These are phyloP conservation scores for Cyberlindnera amylophila DNA, from an alignment of 805 yeast species.

Conservation along the genomic window DNA sequence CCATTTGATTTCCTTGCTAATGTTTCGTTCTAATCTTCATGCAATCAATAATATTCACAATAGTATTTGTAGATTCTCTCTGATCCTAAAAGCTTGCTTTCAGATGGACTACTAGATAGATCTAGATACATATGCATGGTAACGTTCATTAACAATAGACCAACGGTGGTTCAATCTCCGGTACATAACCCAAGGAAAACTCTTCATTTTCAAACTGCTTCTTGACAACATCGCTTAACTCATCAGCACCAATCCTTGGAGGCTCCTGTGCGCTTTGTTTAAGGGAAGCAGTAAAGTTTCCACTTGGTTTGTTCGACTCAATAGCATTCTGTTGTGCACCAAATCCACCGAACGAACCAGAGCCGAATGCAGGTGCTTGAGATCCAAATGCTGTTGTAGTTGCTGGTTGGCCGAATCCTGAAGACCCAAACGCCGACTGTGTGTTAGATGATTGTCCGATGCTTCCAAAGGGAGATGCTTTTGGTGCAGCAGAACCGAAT, in stretches of 20 bases:
- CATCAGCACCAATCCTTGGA: slow-evolving; percentile 30
- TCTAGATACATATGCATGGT: no score
- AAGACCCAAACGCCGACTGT: no score
- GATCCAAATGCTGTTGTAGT: slow-evolving; percentile 4
- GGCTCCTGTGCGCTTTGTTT: slow-evolving; percentile 34
- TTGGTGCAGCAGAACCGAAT: slow-evolving; percentile 8
- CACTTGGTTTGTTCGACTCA: slow-evolving; percentile 3
- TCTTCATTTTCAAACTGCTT: slow-evolving; percentile 43
- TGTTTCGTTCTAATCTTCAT: no score
- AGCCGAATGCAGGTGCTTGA: slow-evolving; percentile 13
- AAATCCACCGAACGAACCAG: slow-evolving; percentile 6
- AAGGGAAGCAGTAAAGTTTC: slow-evolving; percentile 22
- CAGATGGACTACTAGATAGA: no score
- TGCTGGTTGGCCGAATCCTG: background rate
- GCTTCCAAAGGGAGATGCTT: slow-evolving; percentile 8
- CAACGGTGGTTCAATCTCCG: slow-evolving; percentile 70
- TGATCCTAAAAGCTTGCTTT: no score
- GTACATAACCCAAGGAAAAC: slow-evolving; percentile 61
- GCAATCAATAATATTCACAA: no score
- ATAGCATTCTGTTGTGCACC: background rate
- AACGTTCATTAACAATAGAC: no score
- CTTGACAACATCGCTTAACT: slow-evolving; percentile 40
- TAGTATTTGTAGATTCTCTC: no score
- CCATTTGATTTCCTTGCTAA: no score
- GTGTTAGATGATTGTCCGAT: background rate